Conservation (phyloP, 495 filamentous ascomycete species). For the Aspergillus heteromorphus region DNA sequence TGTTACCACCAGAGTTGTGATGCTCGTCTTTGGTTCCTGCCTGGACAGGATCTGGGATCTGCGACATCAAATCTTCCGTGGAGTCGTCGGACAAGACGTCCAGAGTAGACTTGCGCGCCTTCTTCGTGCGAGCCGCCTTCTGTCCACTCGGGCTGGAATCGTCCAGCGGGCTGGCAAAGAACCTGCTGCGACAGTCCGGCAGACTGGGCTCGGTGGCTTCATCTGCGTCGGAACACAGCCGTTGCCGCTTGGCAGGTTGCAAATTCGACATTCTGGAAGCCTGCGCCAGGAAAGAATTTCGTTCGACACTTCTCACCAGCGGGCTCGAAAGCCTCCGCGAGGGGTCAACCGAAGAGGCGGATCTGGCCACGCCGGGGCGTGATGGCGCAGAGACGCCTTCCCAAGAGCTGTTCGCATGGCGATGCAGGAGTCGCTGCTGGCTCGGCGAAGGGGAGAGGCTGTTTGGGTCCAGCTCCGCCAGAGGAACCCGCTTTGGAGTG, state of each 20-base stretch:
- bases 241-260: constrained; percentile 54
- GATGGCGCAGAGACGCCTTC: constrained; percentile 36
- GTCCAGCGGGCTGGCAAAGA: constrained; percentile 42
- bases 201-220: constrained; percentile 29
- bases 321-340: constrained; percentile 36
- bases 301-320: constrained; percentile 37
- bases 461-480: constrained; percentile 85
- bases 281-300: constrained; percentile 39
- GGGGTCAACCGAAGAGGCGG: constrained; percentile 31
- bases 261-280: constrained; percentile 40
- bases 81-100: constrained; percentile 65
- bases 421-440: constrained; percentile 55
- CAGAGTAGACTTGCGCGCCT: constrained; percentile 44
- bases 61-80: constrained; percentile 55
- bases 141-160: constrained; percentile 49
- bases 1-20: constrained; percentile 3
- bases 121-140: constrained; percentile 40
- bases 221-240: constrained; percentile 54
- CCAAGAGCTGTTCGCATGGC: constrained; percentile 52
- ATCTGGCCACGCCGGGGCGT: constrained; percentile 27
- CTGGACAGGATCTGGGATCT: constrained; percentile 39
- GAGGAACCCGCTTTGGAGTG: constrained; percentile 65
- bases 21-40: constrained; percentile 24
- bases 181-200: constrained; percentile 47
- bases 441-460: constrained; percentile 67